A percentile compares a stretch with the other conserved stretches of the same genome.
phyloP scores from a whole-genome alignment of 169 alveolate species.

The Cyclospora cayetanensis region DNA sequence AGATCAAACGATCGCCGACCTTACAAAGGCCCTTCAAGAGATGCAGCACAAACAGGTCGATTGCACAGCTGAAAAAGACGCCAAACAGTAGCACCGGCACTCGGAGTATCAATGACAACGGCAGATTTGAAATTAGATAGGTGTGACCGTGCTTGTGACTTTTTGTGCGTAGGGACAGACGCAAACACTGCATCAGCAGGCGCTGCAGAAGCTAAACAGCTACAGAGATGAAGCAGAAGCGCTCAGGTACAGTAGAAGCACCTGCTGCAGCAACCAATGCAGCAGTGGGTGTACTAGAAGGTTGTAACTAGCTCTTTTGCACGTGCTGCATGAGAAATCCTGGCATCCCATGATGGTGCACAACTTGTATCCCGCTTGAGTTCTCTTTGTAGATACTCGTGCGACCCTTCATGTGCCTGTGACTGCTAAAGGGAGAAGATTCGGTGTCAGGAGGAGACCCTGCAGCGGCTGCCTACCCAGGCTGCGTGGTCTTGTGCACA shows the following conservation, averaged over 20 bases:
- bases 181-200: slow-evolving; percentile 42
- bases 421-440: slow-evolving; percentile 32
- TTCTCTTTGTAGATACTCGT: neutral
- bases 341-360: too few relatives aligned
- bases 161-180: slow-evolving; percentile 50
- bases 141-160: neutral
- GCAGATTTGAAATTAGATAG: neutral
- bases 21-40: slow-evolving; percentile 37
- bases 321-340: too few relatives aligned
- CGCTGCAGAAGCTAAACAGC: slow-evolving; percentile 26
- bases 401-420: slow-evolving; percentile 8
- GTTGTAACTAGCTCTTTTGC: neutral
- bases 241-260: slow-evolving; percentile 31
- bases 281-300: neutral
- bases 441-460: slow-evolving; percentile 60
- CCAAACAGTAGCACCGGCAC: neutral
- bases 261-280: neutral
- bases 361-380: too few relatives aligned
- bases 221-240: slow-evolving; percentile 33
- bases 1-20: slow-evolving; percentile 25
- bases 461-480: slow-evolving; percentile 56
- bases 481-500: slow-evolving; percentile 62
- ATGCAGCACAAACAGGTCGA: slow-evolving; percentile 47
- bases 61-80: too few relatives aligned
- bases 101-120: neutral